Base-by-base conservation (phyloP, 2,329 filamentous ascomycete genomes). In the Colletotrichum lupini region DNA sequence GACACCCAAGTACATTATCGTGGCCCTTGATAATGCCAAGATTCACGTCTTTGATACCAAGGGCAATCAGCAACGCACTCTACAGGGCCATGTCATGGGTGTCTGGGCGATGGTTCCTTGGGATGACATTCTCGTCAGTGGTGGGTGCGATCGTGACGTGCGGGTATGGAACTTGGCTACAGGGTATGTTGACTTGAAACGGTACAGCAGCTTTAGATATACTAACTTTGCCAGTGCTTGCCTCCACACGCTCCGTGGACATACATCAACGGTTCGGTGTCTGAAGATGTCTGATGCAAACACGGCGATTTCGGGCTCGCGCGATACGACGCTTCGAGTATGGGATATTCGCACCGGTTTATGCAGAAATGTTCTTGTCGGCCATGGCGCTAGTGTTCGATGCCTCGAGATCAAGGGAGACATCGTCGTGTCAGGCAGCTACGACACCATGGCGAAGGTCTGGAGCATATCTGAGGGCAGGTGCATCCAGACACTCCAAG, bases 91-190 rank as follows among this genome's bases (percentile, higher is more conserved):
- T 84, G 94, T 98, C 57, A 99, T 99, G 97, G 97, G 97, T 53
- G 97, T 99, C 24, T 99, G 97, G 97, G 97, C 97, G 61, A 98
- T 99, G 96, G 95, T 99, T 28, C 97, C 97, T 7, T 98, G 95
- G 94, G 96, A 94, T 73, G 96, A 99, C 81, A 93, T 94, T 66
- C 88, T 99, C 74, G 97, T 99, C 73, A 98, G 95, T 78, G 97
- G 97, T 78, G 97, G 97, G 6, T 99, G 97, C 81, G 97, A 99
- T 84, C 91, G 97, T 74, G 97, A 99, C 80, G 97, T 99, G 32
- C 90, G 97, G 70, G 97, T 99, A 6, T 99, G 97, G 97, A 94
- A 99, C 79, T 92, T 99, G 87, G 92, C 92, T 63, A 97, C 94
- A 74, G 97, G 95, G 94, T 97, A 89, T 82, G 91, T 78, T 37